These are phyloP conservation scores for Parathielavia hyrcaniae DNA, from an alignment of 495 filamentous ascomycete genomes.

Conservation along the genomic window DNA sequence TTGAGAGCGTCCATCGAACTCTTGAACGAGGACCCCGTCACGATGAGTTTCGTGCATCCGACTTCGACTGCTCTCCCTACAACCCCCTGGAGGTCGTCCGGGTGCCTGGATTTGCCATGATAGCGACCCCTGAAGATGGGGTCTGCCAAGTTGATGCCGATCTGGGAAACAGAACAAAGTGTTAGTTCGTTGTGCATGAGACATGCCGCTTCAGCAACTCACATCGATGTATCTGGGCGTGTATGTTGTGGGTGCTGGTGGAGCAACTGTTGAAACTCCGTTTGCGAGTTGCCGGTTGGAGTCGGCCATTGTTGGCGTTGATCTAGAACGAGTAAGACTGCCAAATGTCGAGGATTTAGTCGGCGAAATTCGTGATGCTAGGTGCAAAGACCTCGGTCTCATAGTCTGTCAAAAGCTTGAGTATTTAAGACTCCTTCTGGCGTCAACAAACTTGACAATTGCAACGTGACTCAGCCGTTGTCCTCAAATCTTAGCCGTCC, in stretches of 20 bases:
- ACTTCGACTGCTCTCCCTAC: conserved; percentile 65
- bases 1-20: conserved; percentile 69
- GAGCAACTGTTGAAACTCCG: conserved; percentile 7
- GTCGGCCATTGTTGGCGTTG: conserved; percentile 19
- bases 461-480: conserved; percentile 5
- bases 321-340: neutral
- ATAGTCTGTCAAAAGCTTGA: conserved; percentile 4
- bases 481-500: neutral
- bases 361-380: conserved; percentile 9
- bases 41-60: conserved; percentile 82
- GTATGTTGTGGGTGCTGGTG: conserved; percentile 25
- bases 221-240: conserved; percentile 57
- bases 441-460: neutral
- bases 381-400: conserved; percentile 13
- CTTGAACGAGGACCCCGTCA: conserved; percentile 83
- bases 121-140: conserved; percentile 78
- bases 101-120: conserved; percentile 73
- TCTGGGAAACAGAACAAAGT: conserved; percentile 31
- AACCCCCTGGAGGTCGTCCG: conserved; percentile 69
- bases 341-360: conserved; percentile 12
- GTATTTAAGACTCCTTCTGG: neutral
- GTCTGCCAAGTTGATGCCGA: conserved; percentile 93
- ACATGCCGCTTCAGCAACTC: conserved; percentile 23
- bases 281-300: conserved; percentile 9
- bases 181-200: conserved; percentile 4